Evolutionary conservation across 1,284 basidiomycete species (phyloP).

Genomic region (Heterobasidion irregulare): DNA sequence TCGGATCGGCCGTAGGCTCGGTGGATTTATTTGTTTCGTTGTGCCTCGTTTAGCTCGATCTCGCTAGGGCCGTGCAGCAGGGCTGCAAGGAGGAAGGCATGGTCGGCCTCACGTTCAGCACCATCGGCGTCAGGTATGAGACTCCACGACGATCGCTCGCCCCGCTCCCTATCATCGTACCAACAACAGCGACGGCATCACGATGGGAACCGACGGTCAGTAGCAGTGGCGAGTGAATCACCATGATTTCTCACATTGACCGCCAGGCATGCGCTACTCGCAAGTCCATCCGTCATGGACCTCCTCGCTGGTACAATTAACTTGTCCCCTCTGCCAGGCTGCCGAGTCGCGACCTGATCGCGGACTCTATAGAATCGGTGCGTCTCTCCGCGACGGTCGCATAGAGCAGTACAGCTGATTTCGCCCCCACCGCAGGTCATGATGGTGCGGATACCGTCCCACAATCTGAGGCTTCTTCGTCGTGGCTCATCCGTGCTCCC

Average conservation of each 20-base stretch:
- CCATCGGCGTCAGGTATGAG: slow-evolving; percentile 67
- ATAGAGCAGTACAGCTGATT: neutral
- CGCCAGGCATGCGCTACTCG: slow-evolving; percentile 74
- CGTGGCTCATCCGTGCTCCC: neutral
- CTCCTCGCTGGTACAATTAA: neutral
- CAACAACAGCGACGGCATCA: slow-evolving; percentile 61
- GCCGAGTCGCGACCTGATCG: slow-evolving; percentile 85
- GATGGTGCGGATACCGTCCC: slow-evolving; percentile 31
- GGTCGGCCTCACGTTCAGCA: slow-evolving; percentile 73
- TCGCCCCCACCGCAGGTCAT: slow-evolving; percentile 39
- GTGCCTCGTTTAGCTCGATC: slow-evolving; percentile 46
- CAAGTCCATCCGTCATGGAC: slow-evolving; percentile 25
- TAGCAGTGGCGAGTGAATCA: neutral
- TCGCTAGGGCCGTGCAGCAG: slow-evolving; percentile 67
- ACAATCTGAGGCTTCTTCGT: neutral
- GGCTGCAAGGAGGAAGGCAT: slow-evolving; percentile 71
- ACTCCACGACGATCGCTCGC: neutral
- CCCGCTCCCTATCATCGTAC: neutral
- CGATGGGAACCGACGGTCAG: slow-evolving; percentile 76
- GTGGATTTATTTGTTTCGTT: neutral
- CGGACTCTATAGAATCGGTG: slow-evolving; percentile 85
- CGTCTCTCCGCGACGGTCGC: slow-evolving; percentile 13
- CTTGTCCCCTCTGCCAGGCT: slow-evolving; percentile 37
- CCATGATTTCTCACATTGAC: neutral
- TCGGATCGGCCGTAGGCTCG: neutral